Evolutionary conservation across 352 stramenopile species (phyloP).

Genomic region (Globisporangium recalcitrans): DNA sequence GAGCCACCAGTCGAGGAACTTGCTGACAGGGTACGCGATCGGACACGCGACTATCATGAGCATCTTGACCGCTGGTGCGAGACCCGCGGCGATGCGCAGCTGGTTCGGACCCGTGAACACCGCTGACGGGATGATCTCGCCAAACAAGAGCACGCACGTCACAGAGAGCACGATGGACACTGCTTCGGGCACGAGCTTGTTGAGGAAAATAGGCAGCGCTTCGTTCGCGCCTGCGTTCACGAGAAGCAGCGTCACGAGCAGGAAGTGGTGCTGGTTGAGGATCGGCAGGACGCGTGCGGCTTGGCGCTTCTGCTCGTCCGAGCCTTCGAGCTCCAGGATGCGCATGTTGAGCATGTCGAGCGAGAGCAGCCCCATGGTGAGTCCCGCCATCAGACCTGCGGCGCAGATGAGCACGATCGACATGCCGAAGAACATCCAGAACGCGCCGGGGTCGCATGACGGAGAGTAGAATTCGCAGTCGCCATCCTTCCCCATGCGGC

Average conservation of each 20-base stretch:
- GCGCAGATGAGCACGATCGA: slow-evolving; percentile 45
- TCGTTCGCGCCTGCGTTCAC: slow-evolving; percentile 93
- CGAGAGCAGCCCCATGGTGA: slow-evolving; percentile 72
- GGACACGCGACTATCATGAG: slow-evolving; percentile 87
- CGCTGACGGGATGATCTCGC: slow-evolving; percentile 92
- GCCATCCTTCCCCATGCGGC: slow-evolving; percentile 12
- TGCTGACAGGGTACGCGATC: slow-evolving; percentile 89
- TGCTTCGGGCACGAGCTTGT: slow-evolving; percentile 75
- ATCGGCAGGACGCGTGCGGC: slow-evolving; percentile 83
- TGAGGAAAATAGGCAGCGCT: slow-evolving; percentile 91
- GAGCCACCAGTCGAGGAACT: slow-evolving; percentile 85
- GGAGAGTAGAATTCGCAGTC: slow-evolving; percentile 59
- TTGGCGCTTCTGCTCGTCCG: slow-evolving; percentile 61
- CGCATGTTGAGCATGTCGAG: slow-evolving; percentile 79
- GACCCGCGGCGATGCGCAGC: slow-evolving; percentile 76
- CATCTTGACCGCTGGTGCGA: slow-evolving; percentile 83
- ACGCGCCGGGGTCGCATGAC: slow-evolving; percentile 57
- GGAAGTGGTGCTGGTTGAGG: slow-evolving; percentile 86
- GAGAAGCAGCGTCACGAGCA: slow-evolving; percentile 93
- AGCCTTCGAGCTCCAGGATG: slow-evolving; percentile 75
- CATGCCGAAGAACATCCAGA: slow-evolving; percentile 50
- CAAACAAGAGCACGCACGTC: slow-evolving; percentile 93
- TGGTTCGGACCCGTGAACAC: slow-evolving; percentile 94
- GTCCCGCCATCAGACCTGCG: slow-evolving; percentile 66
- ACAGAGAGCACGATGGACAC: slow-evolving; percentile 92